Percentiles rank a stretch among this genome's conserved stretches.
Evolutionary conservation across 495 filamentous ascomycete genomes (phyloP).

Genomic region (Clavariopsis aquatica): DNA sequence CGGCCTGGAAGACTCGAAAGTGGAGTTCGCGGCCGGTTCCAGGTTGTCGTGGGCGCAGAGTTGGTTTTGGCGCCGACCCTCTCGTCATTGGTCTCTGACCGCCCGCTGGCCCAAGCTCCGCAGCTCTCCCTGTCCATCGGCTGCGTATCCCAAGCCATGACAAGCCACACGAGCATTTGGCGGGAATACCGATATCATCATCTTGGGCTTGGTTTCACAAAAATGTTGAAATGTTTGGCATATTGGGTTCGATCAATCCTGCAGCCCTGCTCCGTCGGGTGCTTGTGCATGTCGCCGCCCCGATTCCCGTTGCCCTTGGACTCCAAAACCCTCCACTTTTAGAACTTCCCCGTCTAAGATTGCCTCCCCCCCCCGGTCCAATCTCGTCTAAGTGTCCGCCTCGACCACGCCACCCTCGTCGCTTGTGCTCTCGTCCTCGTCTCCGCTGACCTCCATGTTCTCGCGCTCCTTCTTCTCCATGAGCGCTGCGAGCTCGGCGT

Average conservation of each 20-base stretch:
- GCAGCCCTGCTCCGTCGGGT: not conserved
- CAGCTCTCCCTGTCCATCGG: slow-evolving; percentile 5
- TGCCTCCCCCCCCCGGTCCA: too few relatives aligned
- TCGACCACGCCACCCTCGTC: slow-evolving; percentile 65
- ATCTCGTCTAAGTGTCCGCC: slow-evolving; percentile 30
- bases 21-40: not conserved
- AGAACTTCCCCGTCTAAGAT: not conserved
- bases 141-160: not conserved
- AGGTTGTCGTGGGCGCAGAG: slow-evolving; percentile 1
- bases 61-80: not conserved
- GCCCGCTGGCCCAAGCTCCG: not conserved
- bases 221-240: not conserved
- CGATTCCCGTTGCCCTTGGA: not conserved
- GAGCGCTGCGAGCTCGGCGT: slow-evolving; percentile 91
- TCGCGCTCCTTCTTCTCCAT: slow-evolving; percentile 99
- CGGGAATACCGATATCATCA: not conserved
- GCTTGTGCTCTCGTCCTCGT: slow-evolving; percentile 90
- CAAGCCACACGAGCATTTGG: not conserved
- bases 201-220: not conserved
- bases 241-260: not conserved
- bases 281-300: not conserved
- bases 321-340: not conserved
- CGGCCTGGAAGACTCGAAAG: not conserved
- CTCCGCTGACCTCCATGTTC: slow-evolving; percentile 94
- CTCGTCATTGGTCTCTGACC: not conserved